Conservation (phyloP, 352 stramenopile species). For the Globisporangium parvum region DNA sequence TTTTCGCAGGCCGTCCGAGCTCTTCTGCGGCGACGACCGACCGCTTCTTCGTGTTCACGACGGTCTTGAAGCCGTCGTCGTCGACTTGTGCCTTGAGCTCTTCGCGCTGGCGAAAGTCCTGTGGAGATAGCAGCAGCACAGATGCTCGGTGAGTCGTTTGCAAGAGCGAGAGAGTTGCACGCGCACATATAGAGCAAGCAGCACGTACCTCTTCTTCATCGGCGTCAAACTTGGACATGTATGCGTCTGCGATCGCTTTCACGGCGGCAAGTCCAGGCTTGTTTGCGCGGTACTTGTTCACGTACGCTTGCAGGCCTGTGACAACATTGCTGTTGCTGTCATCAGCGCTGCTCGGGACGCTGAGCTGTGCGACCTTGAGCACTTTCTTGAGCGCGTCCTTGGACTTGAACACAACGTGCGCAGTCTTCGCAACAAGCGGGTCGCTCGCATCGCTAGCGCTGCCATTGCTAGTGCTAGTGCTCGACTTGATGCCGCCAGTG, state of each 20-base stretch:
- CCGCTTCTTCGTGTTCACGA: conserved; percentile 80
- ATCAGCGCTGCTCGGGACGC: conserved; percentile 17
- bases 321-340: background rate
- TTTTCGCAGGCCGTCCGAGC: conserved; percentile 58
- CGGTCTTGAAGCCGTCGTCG: conserved; percentile 77
- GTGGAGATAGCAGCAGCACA: background rate
- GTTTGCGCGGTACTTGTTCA: conserved; percentile 60
- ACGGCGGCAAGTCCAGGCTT: conserved; percentile 56
- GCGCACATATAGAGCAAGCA: background rate
- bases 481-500: conserved; percentile 6
- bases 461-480: conserved; percentile 3
- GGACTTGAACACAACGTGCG: conserved; percentile 75
- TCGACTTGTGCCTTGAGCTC: conserved; percentile 78
- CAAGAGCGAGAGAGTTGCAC: conserved; percentile 3
- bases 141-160: conserved; percentile 1
- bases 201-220: conserved; percentile 46
- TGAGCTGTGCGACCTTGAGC: conserved; percentile 30
- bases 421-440: conserved; percentile 27
- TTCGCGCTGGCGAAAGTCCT: conserved; percentile 50
- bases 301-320: conserved; percentile 25
- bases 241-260: conserved; percentile 63
- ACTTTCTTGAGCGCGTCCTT: conserved; percentile 50
- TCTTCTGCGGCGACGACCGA: conserved; percentile 37
- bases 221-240: conserved; percentile 73
- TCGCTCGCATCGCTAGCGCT: conserved; percentile 12